These are phyloP conservation scores for Selenicereus undatus DNA, from an alignment of 148 eudicot species.

Conservation along the genomic window DNA sequence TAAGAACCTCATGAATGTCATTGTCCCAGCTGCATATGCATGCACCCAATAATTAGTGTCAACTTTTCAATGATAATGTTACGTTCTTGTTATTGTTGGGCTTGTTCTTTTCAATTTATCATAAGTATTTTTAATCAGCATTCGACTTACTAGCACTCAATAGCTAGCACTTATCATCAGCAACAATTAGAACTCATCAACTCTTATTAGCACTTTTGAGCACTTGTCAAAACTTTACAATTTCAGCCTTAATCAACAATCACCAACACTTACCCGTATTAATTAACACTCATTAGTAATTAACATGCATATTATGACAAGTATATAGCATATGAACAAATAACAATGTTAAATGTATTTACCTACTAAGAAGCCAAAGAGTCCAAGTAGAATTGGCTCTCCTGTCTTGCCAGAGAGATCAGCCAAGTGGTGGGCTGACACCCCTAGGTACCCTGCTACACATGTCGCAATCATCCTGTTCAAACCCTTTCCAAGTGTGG, in stretches of 20 bases:
- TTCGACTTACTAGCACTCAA: no score
- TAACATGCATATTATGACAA: not conserved
- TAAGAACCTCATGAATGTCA: constrained; percentile 38
- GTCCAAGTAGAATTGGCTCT: constrained; percentile 35
- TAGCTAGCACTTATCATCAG: no score
- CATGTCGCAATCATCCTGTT: constrained; percentile 33
- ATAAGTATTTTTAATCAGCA: no score
- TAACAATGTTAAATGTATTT: not conserved
- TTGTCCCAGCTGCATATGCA: constrained; percentile 21
- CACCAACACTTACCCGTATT: no score
- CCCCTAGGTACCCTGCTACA: constrained; percentile 35
- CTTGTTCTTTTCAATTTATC: no score
- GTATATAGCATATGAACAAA: not conserved
- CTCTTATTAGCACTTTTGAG: no score
- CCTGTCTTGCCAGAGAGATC: constrained; percentile 32
- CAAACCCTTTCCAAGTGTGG: constrained; percentile 39
- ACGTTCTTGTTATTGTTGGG: no score
- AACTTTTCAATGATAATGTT: no score
- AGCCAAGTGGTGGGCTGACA: constrained; percentile 32
- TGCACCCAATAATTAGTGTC: not conserved
- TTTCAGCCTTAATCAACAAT: no score
- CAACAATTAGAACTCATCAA: no score
- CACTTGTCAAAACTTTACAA: no score
- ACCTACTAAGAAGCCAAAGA: constrained; percentile 39
- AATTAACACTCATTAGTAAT: no score